A percentile compares a stretch with the other conserved stretches of the same genome.
These are phyloP conservation scores for Dichotomopilus funicola DNA, from an alignment of 2,329 filamentous ascomycete species.

Conservation along the genomic window DNA sequence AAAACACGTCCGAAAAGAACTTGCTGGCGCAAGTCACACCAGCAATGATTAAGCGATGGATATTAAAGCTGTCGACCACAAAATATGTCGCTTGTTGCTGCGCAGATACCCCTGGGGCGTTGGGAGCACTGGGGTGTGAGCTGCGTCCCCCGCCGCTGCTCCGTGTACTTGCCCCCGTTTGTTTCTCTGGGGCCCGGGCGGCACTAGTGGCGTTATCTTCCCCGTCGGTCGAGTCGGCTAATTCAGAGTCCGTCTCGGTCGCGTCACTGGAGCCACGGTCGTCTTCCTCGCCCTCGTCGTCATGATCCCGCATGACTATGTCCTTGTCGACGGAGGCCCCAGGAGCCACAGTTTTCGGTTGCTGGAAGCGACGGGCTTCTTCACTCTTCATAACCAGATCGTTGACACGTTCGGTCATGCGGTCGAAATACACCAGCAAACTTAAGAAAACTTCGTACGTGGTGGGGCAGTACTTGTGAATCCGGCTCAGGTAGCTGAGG, in stretches of 20 bases:
- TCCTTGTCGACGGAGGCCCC: conserved; percentile 23
- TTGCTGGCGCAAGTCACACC: conserved; percentile 98
- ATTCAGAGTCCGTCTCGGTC: conserved; percentile 23
- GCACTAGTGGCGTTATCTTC: conserved; percentile 20
- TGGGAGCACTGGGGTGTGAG: neutral
- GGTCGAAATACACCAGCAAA: conserved; percentile 92
- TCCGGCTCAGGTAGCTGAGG: conserved; percentile 86
- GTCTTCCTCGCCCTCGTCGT: conserved; percentile 36
- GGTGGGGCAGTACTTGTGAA: conserved; percentile 98
- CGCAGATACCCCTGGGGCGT: neutral
- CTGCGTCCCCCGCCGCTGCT: neutral
- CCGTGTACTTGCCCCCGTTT: neutral
- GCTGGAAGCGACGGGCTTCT: conserved; percentile 37
- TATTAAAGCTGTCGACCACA: conserved; percentile 98
- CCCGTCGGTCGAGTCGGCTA: conserved; percentile 18
- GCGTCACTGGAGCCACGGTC: conserved; percentile 32
- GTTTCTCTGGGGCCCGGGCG: neutral
- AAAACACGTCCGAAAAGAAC: conserved; percentile 98
- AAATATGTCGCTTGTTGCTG: conserved; percentile 55
- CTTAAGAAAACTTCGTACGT: conserved; percentile 98
- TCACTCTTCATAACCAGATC: conserved; percentile 65
- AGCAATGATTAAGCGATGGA: conserved; percentile 91
- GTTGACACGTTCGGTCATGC: conserved; percentile 96
- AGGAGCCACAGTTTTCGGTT: no score
- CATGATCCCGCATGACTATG: conserved; percentile 32